These are phyloP conservation scores for Zygoascus meyerae DNA, from an alignment of 1,139 yeast genomes.

Conservation along the genomic window DNA sequence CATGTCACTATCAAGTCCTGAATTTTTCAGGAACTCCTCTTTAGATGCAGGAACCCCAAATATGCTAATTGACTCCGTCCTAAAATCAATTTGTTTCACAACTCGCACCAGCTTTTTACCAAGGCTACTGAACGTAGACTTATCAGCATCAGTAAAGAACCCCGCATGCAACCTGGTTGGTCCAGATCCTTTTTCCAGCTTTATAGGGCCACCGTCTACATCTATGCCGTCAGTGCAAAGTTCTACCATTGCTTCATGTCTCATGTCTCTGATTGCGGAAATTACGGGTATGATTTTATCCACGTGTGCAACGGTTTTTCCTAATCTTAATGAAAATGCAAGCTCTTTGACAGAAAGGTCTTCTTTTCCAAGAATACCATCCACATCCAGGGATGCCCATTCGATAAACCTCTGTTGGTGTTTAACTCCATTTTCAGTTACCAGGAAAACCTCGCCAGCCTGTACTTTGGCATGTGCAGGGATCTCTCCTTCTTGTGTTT, in stretches of 20 bases:
- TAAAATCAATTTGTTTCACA: conserved; percentile 34
- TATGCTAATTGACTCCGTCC: conserved; percentile 28
- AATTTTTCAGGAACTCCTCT: conserved; percentile 5
- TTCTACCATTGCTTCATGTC: conserved; percentile 12
- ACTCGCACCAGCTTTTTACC: conserved; percentile 32
- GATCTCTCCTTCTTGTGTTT: conserved; percentile 27
- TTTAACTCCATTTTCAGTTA: conserved; percentile 25
- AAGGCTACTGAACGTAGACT: conserved; percentile 22
- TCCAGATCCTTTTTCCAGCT: not conserved
- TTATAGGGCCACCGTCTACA: not conserved
- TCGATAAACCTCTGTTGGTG: conserved; percentile 32
- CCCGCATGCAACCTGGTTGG: conserved; percentile 7
- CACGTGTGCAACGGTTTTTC: conserved; percentile 22
- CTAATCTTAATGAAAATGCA: conserved; percentile 30
- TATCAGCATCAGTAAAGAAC: conserved; percentile 18
- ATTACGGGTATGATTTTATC: conserved; percentile 20
- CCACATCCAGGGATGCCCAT: conserved; percentile 27
- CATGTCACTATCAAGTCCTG: conserved; percentile 1
- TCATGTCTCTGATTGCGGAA: conserved; percentile 12
- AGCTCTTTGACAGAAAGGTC: conserved; percentile 32
- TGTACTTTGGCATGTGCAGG: conserved; percentile 26
- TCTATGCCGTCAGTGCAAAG: not conserved
- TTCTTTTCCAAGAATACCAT: conserved; percentile 32
- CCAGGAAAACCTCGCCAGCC: conserved; percentile 28
- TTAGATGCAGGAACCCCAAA: conserved; percentile 21